Evolutionary conservation across 1,139 yeast genomes (phyloP), one percentile per base, ranked within the genome.

Genomic region (Scheffersomyces titani): DNA sequence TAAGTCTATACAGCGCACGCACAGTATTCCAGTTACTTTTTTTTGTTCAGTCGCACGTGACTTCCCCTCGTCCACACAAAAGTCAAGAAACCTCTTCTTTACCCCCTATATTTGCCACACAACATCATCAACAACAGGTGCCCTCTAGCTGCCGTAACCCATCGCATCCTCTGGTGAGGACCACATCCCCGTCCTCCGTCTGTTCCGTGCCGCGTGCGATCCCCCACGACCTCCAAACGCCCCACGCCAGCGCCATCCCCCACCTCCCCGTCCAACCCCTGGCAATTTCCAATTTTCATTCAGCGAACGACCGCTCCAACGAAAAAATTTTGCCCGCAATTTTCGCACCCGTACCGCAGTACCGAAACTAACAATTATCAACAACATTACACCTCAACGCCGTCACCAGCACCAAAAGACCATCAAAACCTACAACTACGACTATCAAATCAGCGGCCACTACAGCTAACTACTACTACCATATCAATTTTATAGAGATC

Each of bases 301-400:
- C 40, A 30, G 40, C 40, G 40, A 30, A 30, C 40, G 40, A 30
- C 40, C 40, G 40, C 40, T 30, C 21, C 40, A 21, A 18, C 44
- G 49, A 22, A 46, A 46, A 46, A 46, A 19, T 46, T 46, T 46
- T 22, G 20, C 49, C 20, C 49, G 24, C 20, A 46, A 46, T 19
- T 19, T n/a, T 46, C 22, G 49, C 49, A 46, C n/a, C 49, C 49
- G 49, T 46, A 22, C 49, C 49, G 16, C 49, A 46, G 49, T 46
- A 46, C n/a, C 19, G 9, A 19, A 46, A n/a, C 49, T 16, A 22
- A 11, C 40, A 30, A 11, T 30, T 30, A 30, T 30, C 40, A 30
- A 30, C 40, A 30, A 30, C 40, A 30, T 30, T 30, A 30, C 40
- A 30, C 40, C 9, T 30, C 40, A 30, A 30, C 40, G 40, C 40